A percentile compares a stretch with the other conserved stretches of the same genome.
phyloP scores from a whole-genome alignment of 306 rosid species.

The Medicago ruthenica region DNA sequence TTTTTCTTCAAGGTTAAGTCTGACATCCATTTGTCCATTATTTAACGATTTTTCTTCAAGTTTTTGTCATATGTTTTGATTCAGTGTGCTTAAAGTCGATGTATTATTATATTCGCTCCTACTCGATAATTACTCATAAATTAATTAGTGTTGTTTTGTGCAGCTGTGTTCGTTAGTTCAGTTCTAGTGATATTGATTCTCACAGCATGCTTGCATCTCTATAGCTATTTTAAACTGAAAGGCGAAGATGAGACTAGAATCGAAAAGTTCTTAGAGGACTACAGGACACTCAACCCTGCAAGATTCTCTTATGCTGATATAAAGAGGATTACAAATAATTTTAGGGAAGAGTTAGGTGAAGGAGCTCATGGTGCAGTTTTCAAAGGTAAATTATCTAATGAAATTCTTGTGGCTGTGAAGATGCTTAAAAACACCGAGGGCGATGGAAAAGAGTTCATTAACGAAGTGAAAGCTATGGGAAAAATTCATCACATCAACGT shows the following conservation, averaged over 20 bases:
- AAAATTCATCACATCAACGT: constrained; percentile 52
- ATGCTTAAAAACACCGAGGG: constrained; percentile 11
- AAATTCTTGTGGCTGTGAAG: constrained; percentile 22
- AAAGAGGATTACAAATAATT: constrained; percentile 7
- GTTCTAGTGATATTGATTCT: not conserved
- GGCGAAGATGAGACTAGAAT: constrained; percentile 5
- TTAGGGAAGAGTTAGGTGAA: constrained; percentile 6
- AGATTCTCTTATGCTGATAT: constrained; percentile 3
- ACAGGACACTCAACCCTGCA: not conserved
- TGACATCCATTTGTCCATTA: too few relatives aligned
- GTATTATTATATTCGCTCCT: not conserved
- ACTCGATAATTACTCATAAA: not conserved
- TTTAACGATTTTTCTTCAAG: not conserved
- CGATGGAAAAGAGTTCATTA: constrained; percentile 18
- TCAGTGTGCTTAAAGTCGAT: not conserved
- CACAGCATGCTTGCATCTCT: not conserved
- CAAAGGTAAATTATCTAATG: constrained; percentile 8
- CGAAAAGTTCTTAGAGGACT: constrained; percentile 3
- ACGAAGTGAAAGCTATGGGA: constrained; percentile 34
- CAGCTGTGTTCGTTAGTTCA: not conserved
- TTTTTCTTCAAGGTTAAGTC: too few relatives aligned
- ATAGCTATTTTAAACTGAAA: not conserved
- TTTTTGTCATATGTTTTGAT: not conserved
- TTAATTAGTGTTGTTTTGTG: not conserved
- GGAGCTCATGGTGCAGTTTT: constrained; percentile 25